These are phyloP conservation scores for Leccinum ponderosum DNA, from an alignment of 1,284 basidiomycete species.

Conservation along the genomic window DNA sequence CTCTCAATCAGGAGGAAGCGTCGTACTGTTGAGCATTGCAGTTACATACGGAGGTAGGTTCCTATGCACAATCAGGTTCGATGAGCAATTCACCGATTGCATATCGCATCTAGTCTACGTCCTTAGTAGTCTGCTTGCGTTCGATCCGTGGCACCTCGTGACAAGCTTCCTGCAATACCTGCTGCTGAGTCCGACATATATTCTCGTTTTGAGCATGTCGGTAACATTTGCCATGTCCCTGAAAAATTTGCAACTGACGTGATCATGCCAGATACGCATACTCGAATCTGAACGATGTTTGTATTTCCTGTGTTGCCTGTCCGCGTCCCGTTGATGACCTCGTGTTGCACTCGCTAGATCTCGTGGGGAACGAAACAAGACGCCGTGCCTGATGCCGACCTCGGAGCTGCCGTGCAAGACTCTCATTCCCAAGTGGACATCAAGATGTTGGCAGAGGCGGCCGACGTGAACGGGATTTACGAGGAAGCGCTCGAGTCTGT, in stretches of 20 bases:
- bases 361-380: conserved; percentile 94
- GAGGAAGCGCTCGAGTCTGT: conserved; percentile 87
- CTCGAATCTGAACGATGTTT: conserved; percentile 78
- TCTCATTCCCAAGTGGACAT: conserved; percentile 85
- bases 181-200: conserved; percentile 84
- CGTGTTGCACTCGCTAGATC: conserved; percentile 45
- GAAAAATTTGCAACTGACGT: conserved; percentile 4
- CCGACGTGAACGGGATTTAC: conserved; percentile 88
- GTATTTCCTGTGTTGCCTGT: conserved; percentile 3
- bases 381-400: conserved; percentile 64
- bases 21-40: conserved; percentile 82
- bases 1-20: conserved; percentile 58
- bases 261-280: conserved; percentile 65
- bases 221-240: conserved; percentile 27
- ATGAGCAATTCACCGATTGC: conserved; percentile 4
- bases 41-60: conserved; percentile 81
- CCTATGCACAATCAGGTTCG: neutral
- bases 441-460: conserved; percentile 82
- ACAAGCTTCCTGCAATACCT: conserved; percentile 92
- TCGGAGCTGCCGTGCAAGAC: conserved; percentile 80
- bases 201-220: conserved; percentile 85
- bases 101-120: conserved; percentile 56
- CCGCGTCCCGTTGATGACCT: neutral
- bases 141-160: conserved; percentile 93
- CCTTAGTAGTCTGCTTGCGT: conserved; percentile 78